Base-by-base conservation (phyloP, 371 early-diverging fungal genomes). In the Circinella umbellata region DNA sequence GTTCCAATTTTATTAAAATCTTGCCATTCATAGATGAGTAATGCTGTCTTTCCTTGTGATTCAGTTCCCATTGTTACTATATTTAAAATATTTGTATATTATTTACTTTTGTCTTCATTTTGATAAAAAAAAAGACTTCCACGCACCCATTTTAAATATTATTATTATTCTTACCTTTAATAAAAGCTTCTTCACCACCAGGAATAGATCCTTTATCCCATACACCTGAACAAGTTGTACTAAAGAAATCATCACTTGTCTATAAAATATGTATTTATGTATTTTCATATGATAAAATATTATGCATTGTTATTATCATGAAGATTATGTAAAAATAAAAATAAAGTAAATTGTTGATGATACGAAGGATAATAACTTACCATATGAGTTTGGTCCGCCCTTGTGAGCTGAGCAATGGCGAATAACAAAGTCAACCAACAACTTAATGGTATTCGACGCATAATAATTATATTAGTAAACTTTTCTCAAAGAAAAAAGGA, bases 1-100 rank as follows among this genome's bases (percentile, higher is more conserved):
- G 54, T 77, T 38, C 86, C 87, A 55, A 89, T 77, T 35, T 80
- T 69, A n/a, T 82, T 66, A 57, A 77, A 76, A 63, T 90, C 90
- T 48, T 73, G 66, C 85, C 86, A 88, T 68, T 90, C 89, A 60
- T 84, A 87, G 39, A 89, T 76, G 36, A 87, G 76, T 36, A 87
- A 66, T 1, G 88, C 81, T 1, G 81, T 80, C 39, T 82, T 68
- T 35, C 85, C 88, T 11, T 71, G 69, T 5, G 90, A 86, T 7
- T 68, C 39, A 2, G 59, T 59, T 4, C 75, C 77, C 64, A 86
- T 73, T 39, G 85, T 78, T 38, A 39, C 47, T 49, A 13, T 6
- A 46, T 13, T 5, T 15, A 10, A 54, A 14, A 8, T 54, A 20
- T 54, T 54, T 15, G 54, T 18, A 14, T 20, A 18, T 8, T 54